phyloP scores from a whole-genome alignment of 2,329 filamentous ascomycete species.

The Fusarium armeniacum region DNA sequence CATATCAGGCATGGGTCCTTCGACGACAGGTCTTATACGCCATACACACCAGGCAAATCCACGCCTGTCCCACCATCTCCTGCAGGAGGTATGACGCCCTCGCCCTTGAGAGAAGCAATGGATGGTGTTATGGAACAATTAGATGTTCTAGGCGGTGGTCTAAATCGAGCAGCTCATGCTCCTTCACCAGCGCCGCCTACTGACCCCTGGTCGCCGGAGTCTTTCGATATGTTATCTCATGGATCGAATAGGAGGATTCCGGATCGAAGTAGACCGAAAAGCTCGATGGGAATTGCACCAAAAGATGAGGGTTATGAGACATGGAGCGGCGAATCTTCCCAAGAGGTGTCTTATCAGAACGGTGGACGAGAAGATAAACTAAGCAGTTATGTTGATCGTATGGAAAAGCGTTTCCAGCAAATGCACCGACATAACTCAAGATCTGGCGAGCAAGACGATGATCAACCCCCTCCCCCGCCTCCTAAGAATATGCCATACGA shows the following conservation, averaged over 20 bases:
- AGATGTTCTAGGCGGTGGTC: slow-evolving; percentile 75
- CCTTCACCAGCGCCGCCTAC: slow-evolving; percentile 70
- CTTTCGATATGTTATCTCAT: slow-evolving; percentile 72
- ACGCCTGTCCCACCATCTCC: slow-evolving; percentile 79
- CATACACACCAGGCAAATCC: slow-evolving; percentile 67
- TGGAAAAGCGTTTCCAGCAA: slow-evolving; percentile 84
- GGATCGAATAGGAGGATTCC: slow-evolving; percentile 47
- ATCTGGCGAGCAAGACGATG: slow-evolving; percentile 57
- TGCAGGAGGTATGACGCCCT: slow-evolving; percentile 80
- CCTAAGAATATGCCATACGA: slow-evolving; percentile 67
- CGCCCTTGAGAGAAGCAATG: slow-evolving; percentile 93
- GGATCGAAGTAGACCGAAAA: slow-evolving; percentile 68
- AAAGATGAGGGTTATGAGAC: slow-evolving; percentile 74
- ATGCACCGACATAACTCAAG: slow-evolving; percentile 74
- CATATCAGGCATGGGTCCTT: slow-evolving; percentile 46
- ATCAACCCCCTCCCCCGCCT: slow-evolving; percentile 72
- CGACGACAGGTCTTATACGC: slow-evolving; percentile 54
- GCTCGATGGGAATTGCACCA: slow-evolving; percentile 77
- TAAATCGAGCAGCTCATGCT: slow-evolving; percentile 67
- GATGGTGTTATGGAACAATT: slow-evolving; percentile 97
- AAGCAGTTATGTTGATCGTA: slow-evolving; percentile 88
- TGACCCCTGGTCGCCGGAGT: slow-evolving; percentile 92
- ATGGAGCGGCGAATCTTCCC: slow-evolving; percentile 68
- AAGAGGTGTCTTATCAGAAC: slow-evolving; percentile 60
- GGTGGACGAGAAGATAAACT: slow-evolving; percentile 71